These are phyloP conservation scores for Boletus insuetus DNA, from an alignment of 768 basidiomycete species.

Conservation along the genomic window DNA sequence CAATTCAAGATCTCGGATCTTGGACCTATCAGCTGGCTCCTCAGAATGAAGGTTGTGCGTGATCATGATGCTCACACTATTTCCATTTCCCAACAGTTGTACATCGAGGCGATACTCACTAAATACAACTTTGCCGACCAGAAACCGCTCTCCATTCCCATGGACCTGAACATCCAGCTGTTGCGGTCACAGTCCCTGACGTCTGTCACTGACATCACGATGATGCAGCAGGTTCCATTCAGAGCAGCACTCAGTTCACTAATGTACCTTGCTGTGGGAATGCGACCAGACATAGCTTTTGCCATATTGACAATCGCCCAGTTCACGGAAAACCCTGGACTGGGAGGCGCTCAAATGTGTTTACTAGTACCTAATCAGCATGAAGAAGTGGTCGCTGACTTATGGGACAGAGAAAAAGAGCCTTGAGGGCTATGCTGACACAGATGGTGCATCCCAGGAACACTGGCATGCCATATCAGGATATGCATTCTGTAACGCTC, in stretches of 20 bases:
- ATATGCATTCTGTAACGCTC: too few species aligned
- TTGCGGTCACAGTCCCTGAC: too few species aligned
- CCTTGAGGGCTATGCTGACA: too few species aligned
- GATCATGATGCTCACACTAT: not conserved
- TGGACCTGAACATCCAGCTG: not conserved
- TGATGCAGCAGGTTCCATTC: not conserved
- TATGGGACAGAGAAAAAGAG: too few species aligned
- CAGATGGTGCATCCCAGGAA: too few species aligned
- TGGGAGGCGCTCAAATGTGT: too few species aligned
- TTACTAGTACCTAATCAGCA: too few species aligned
- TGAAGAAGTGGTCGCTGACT: too few species aligned
- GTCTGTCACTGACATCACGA: not conserved
- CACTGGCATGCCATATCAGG: too few species aligned
- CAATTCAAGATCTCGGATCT: slow-evolving; percentile 1
- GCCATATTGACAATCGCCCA: not conserved
- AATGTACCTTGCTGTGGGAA: not conserved
- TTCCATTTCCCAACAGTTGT: not conserved
- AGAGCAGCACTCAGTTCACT: not conserved
- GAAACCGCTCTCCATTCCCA: not conserved
- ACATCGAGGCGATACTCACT: not conserved
- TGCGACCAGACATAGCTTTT: not conserved
- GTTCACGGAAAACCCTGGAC: not conserved
- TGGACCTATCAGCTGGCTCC: slow-evolving; percentile 7
- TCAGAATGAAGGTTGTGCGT: not conserved
- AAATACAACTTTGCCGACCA: not conserved